Evolutionary conservation across 2,329 filamentous ascomycete genomes (phyloP).

Genomic region (Cordyceps cateniannulata): DNA sequence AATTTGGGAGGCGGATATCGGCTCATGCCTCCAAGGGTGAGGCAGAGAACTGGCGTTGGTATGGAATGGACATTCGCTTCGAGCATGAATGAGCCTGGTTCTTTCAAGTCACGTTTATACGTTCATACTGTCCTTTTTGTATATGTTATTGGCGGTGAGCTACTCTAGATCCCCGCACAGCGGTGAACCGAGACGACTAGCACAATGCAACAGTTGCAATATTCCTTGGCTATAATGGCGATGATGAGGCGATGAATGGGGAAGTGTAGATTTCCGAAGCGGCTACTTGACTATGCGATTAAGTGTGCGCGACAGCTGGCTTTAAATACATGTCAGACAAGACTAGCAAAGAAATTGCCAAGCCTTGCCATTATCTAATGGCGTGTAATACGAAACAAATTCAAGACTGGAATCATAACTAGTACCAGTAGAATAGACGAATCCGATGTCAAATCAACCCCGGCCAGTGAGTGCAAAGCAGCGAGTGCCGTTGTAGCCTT

Average conservation of each 20-base stretch:
- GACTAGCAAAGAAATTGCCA: too few relatives aligned
- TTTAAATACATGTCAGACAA: too few relatives aligned
- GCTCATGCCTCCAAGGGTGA: not conserved
- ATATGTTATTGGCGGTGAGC: not conserved
- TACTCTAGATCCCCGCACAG: not conserved
- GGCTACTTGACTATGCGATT: not conserved
- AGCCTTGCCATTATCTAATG: too few relatives aligned
- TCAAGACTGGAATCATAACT: too few relatives aligned
- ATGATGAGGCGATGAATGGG: not conserved
- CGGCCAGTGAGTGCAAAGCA: too few relatives aligned
- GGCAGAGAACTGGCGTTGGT: conserved; percentile 1
- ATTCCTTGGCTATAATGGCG: not conserved
- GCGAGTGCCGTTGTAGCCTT: too few relatives aligned
- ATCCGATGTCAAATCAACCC: too few relatives aligned
- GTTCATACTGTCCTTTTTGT: conserved; percentile 7
- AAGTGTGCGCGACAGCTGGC: too few relatives aligned
- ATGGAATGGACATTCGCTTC: conserved; percentile 10
- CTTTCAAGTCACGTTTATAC: not conserved
- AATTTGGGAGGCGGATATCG: not conserved
- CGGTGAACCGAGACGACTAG: not conserved
- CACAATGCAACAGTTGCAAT: conserved; percentile 4
- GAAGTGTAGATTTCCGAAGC: not conserved
- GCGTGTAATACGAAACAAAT: too few relatives aligned
- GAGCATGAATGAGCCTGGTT: conserved; percentile 8
- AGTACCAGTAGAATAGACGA: too few relatives aligned